Conservation (phyloP, 2,329 filamentous ascomycete genomes). For the Sclerotinia glacialis region DNA sequence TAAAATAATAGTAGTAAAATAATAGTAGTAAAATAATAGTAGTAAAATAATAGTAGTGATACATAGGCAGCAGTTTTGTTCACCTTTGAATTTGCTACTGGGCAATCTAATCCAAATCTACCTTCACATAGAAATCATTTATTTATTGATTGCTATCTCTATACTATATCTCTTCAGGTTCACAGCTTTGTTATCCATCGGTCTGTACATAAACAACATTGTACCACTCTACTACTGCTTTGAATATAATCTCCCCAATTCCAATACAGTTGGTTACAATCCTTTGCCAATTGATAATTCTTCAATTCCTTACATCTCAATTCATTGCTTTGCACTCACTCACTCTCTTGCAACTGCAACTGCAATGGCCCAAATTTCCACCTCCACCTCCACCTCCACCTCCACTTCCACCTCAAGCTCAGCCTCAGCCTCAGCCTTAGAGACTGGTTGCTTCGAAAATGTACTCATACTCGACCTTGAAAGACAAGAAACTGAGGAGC, state of each 20-base stretch:
- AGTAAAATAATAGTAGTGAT: too few species aligned
- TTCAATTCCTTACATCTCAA: too few species aligned
- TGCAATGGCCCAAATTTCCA: background rate
- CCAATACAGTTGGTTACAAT: background rate
- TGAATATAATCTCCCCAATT: background rate
- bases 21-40: too few species aligned
- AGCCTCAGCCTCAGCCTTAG: background rate
- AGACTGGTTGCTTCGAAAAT: background rate
- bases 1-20: too few species aligned
- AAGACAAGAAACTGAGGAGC: constrained; percentile 24
- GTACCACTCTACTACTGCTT: background rate
- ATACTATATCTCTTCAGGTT: too few species aligned
- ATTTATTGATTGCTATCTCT: background rate
- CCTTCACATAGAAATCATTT: background rate
- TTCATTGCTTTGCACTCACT: background rate
- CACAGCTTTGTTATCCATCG: too few species aligned
- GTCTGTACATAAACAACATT: too few species aligned
- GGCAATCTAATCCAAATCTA: too few species aligned
- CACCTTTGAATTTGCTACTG: background rate
- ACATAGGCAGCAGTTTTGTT: background rate
- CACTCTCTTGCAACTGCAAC: background rate
- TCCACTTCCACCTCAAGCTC: background rate
- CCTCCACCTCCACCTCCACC: background rate
- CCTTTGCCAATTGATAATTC: background rate
- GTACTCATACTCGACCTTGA: constrained; percentile 25